These are phyloP conservation scores for Trichoderma harzianum DNA, from an alignment of 2,329 filamentous ascomycete species.

Conservation along the genomic window DNA sequence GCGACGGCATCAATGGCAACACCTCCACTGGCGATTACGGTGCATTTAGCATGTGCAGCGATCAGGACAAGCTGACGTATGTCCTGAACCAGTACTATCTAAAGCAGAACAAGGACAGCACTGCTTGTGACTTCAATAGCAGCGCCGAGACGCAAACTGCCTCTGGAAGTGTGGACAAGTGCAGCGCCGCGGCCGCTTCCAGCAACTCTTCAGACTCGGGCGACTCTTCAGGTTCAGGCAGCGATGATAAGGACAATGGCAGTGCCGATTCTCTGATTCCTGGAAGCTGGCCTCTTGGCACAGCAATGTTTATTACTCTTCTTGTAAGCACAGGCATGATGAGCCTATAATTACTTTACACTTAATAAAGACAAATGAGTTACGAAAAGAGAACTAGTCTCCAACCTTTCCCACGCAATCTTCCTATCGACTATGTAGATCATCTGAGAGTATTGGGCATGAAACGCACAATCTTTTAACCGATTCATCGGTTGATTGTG, in stretches of 20 bases:
- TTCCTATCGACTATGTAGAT: neutral
- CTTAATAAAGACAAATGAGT: neutral
- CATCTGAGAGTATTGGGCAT: neutral
- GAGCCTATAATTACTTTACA: neutral
- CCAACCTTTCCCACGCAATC: neutral
- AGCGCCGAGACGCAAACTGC: neutral
- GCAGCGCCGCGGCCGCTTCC: neutral
- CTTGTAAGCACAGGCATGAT: neutral
- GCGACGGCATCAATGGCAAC: conserved; percentile 66
- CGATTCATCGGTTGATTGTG: neutral
- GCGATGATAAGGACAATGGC: neutral
- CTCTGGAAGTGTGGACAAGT: neutral
- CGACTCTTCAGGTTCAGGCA: neutral
- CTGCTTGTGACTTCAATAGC: conserved; percentile 70
- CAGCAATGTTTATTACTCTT: neutral
- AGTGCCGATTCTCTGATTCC: neutral
- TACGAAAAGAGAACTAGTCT: neutral
- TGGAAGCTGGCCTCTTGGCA: neutral
- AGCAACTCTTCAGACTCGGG: neutral
- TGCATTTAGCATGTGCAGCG: conserved; percentile 72
- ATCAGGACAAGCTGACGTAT: conserved; percentile 68
- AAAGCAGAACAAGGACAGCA: conserved; percentile 47
- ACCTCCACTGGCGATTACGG: conserved; percentile 69
- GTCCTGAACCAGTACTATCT: conserved; percentile 72
- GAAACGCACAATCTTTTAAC: neutral